Evolutionary conservation across 2,329 filamentous ascomycete genomes (phyloP).

Genomic region (Mariannaea sp.): DNA sequence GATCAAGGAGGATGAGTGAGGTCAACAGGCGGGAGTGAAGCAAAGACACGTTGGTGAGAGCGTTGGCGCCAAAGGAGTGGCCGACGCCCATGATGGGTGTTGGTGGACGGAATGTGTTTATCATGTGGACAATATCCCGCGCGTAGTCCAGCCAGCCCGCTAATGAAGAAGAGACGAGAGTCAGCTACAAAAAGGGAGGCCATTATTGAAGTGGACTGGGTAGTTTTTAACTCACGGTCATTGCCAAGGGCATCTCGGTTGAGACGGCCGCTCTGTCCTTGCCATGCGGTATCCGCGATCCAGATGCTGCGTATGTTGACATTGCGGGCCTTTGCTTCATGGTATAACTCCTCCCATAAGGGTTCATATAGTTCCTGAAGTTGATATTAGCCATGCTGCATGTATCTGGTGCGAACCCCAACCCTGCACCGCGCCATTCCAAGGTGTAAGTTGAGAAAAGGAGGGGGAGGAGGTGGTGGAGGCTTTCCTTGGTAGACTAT

Average conservation of each 20-base stretch:
- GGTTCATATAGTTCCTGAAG: slow-evolving; percentile 88
- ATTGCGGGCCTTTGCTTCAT: slow-evolving; percentile 58
- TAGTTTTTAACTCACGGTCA: slow-evolving; percentile 69
- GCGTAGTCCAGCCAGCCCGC: slow-evolving; percentile 80
- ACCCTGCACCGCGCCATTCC: no score
- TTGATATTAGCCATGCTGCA: background rate
- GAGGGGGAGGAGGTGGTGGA: no score
- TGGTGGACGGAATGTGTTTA: slow-evolving; percentile 81
- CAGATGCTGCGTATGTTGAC: slow-evolving; percentile 81
- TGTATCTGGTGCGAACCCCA: background rate
- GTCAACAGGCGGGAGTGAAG: slow-evolving; percentile 82
- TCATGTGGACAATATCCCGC: slow-evolving; percentile 81
- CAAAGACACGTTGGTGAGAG: slow-evolving; percentile 72
- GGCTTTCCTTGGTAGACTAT: no score
- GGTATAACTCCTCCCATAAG: slow-evolving; percentile 81
- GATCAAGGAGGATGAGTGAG: slow-evolving; percentile 79
- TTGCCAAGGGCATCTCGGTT: slow-evolving; percentile 81
- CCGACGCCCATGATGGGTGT: slow-evolving; percentile 83
- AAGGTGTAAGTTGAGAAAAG: no score
- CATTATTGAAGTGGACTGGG: background rate
- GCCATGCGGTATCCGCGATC: slow-evolving; percentile 87
- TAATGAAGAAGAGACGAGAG: slow-evolving; percentile 6
- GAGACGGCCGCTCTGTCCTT: slow-evolving; percentile 77
- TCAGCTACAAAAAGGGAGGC: slow-evolving; percentile 8
- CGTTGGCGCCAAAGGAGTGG: slow-evolving; percentile 84